Conservation (phyloP, 2,329 filamentous ascomycete species). For the Sarocladium brachiariae region DNA sequence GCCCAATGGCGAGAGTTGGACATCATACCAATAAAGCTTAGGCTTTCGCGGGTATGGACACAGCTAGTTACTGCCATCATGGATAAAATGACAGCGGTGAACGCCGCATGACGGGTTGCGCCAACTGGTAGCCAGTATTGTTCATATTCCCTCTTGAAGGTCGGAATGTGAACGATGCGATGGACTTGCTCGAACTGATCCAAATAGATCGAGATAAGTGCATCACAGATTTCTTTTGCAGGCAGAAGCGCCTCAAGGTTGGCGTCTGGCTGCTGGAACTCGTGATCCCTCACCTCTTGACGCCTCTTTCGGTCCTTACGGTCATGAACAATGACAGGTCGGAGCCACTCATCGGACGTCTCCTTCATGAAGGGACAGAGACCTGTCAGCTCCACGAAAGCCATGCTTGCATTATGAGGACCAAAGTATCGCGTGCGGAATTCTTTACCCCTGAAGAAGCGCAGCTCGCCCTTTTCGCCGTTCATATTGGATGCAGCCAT, state of each 20-base stretch:
- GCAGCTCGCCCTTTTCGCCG: conserved; percentile 45
- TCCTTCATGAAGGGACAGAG: conserved; percentile 56
- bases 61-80: conserved; percentile 56
- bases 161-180: conserved; percentile 53
- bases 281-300: conserved; percentile 44
- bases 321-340: conserved; percentile 48
- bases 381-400: conserved; percentile 51
- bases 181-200: conserved; percentile 50
- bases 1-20: conserved; percentile 49
- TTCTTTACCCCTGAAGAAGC: conserved; percentile 51
- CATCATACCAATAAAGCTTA: conserved; percentile 52
- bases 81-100: conserved; percentile 51
- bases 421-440: conserved; percentile 56
- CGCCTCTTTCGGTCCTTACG: conserved; percentile 49
- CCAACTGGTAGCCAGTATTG: conserved; percentile 44
- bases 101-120: conserved; percentile 40
- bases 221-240: conserved; percentile 39
- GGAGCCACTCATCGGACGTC: conserved; percentile 54
- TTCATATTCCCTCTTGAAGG: conserved; percentile 48
- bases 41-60: conserved; percentile 43
- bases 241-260: conserved; percentile 45
- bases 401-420: conserved; percentile 54
- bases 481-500: conserved; percentile 32
- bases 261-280: conserved; percentile 39
- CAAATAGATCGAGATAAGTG: conserved; percentile 42